phyloP scores from a whole-genome alignment of 1,284 basidiomycete genomes.

The Limonomyces culmigenus region DNA sequence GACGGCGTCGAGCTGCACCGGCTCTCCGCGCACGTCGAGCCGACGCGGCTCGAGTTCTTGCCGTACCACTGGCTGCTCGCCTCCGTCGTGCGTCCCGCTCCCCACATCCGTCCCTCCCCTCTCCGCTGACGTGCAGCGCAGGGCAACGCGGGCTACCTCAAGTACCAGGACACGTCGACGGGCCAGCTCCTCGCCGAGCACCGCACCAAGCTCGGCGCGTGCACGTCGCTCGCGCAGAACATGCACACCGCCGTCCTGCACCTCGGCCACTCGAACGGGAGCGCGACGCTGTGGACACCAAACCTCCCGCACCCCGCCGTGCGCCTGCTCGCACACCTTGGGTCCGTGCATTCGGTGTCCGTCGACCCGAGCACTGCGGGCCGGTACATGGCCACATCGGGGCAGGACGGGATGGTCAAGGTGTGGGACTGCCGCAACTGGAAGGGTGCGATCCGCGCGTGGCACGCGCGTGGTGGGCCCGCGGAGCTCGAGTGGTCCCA shows the following conservation, averaged over 20 bases:
- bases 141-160: slow-evolving; percentile 83
- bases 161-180: slow-evolving; percentile 96
- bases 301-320: slow-evolving; percentile 86
- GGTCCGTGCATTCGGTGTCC: slow-evolving; percentile 69
- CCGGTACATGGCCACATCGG: slow-evolving; percentile 81
- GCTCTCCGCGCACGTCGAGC: slow-evolving; percentile 76
- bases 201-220: slow-evolving; percentile 81
- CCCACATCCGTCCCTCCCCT: neutral
- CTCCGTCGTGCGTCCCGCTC: slow-evolving; percentile 42
- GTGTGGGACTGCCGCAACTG: slow-evolving; percentile 95
- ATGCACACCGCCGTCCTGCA: slow-evolving; percentile 84
- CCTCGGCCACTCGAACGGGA: slow-evolving; percentile 85
- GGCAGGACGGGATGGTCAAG: slow-evolving; percentile 82
- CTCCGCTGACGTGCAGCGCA: slow-evolving; percentile 12
- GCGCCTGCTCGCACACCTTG: slow-evolving; percentile 81
- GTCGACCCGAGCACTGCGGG: slow-evolving; percentile 77
- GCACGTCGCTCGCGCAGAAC: slow-evolving; percentile 83
- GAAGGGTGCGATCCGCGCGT: slow-evolving; percentile 73
- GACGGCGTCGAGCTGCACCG: slow-evolving; percentile 89
- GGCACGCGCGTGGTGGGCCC: slow-evolving; percentile 50
- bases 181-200: slow-evolving; percentile 80
- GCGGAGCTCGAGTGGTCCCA: slow-evolving; percentile 65
- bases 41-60: slow-evolving; percentile 81
- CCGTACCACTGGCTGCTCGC: slow-evolving; percentile 94
- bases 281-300: slow-evolving; percentile 92